Base-by-base conservation (phyloP, 2,329 filamentous ascomycete genomes). In the Colletotrichum sublineola region DNA sequence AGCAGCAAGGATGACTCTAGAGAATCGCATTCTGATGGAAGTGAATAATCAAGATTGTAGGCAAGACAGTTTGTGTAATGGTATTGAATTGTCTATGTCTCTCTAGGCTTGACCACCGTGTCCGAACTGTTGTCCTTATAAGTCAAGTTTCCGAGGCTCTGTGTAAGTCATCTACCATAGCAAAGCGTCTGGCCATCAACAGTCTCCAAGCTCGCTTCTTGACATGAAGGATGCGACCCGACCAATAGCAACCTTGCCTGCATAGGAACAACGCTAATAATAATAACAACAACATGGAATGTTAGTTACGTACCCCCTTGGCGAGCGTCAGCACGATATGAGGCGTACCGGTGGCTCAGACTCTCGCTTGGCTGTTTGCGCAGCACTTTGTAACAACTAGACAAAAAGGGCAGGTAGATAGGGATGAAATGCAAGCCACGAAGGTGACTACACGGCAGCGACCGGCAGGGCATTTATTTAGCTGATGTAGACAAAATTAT, bases 1-100 rank as follows among this genome's bases (percentile, higher is more conserved):
- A 2, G 46, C 11, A 42, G 33, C 56, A 36, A 73, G 15, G 40
- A 40, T 55, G 67, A 63, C 29, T 18, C 55, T 62, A n/a, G 48
- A 24, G 46, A 62, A 36, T 14, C 7, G 46, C 63, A 62, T 71
- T 8, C 9, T 50, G 48, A 56, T 12, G n/a, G 44, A 14, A 29
- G 2, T 56, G 24, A 62, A 46, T n/a, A 50, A 24, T 8, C 40
- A 14, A 20, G 9, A 57, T 56, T 18, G 24, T 9, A 2, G 24
- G 24, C 15, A 15, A 36, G 36, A 3, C 1, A 48, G 31, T 33
- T n/a, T 8, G 18, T 8, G 18, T 5, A n/a, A 29, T 14, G 7
- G 40, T 18, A 20, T 29, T 15, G 2, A 29, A 38, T 38, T 8
- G 46, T 29, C 12, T 15, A 18, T 9, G 7, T 12, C 38, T 9